Evolutionary conservation across 805 yeast species (phyloP).

Genomic region (Tanozyma kutaoensis): DNA sequence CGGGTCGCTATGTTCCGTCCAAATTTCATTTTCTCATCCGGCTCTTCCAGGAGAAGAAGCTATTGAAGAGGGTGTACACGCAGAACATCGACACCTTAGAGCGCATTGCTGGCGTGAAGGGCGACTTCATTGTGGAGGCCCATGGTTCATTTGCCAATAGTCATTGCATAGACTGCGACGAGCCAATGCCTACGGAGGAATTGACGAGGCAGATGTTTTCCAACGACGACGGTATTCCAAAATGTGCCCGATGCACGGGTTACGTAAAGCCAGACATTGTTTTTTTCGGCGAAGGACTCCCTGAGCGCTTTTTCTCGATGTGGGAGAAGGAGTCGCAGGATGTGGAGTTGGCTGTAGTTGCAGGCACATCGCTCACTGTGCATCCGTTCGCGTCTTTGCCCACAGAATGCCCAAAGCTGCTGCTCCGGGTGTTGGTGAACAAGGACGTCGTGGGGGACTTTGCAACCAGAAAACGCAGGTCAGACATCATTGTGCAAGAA

Average conservation of each 20-base stretch:
- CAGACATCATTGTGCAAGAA: constrained; percentile 49
- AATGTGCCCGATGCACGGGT: constrained; percentile 57
- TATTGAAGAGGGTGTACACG: constrained; percentile 63
- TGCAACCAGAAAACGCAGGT: constrained; percentile 27
- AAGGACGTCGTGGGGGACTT: constrained; percentile 71
- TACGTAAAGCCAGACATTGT: constrained; percentile 88
- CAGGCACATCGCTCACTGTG: constrained; percentile 86
- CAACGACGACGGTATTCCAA: constrained; percentile 27
- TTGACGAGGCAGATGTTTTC: constrained; percentile 23
- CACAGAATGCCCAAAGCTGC: constrained; percentile 34
- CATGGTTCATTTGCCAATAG: constrained; percentile 87
- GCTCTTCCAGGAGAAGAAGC: constrained; percentile 49
- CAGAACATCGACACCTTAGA: constrained; percentile 93
- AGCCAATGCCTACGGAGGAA: constrained; percentile 33
- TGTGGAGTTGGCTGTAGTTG: constrained; percentile 67
- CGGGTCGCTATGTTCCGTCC: constrained; percentile 80
- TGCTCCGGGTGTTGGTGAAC: constrained; percentile 58
- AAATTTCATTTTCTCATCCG: constrained; percentile 64
- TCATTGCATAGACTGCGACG: constrained; percentile 69
- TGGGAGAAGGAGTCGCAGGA: constrained; percentile 48
- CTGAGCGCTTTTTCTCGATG: constrained; percentile 48
- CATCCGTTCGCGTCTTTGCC: constrained; percentile 86
- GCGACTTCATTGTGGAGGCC: constrained; percentile 66
- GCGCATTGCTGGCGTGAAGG: constrained; percentile 64
- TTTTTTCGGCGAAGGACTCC: constrained; percentile 85